Percentiles rank a stretch among this genome's conserved stretches.
Evolutionary conservation across 495 filamentous ascomycete species (phyloP).

Genomic region (Evansstolkia leycettana): DNA sequence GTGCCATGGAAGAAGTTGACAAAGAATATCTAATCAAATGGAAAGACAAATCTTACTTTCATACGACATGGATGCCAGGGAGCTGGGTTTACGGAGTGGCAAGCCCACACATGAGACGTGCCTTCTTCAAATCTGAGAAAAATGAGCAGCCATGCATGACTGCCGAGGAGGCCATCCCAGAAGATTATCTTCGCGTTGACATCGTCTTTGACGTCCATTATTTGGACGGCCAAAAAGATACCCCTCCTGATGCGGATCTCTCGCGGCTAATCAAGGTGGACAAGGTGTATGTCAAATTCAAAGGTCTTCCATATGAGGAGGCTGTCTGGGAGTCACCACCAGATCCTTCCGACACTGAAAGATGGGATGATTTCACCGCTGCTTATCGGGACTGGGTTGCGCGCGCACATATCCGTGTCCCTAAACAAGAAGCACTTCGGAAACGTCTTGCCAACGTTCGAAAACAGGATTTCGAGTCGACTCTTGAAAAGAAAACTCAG

Average conservation of each 20-base stretch:
- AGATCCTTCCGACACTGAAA: conserved; percentile 44
- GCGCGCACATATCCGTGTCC: conserved; percentile 55
- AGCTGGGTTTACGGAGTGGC: conserved; percentile 81
- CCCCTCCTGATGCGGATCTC: conserved; percentile 33
- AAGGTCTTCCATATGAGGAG: conserved; percentile 91
- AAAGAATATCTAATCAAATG: conserved; percentile 91
- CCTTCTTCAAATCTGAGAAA: conserved; percentile 61
- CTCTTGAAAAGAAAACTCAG: conserved; percentile 58
- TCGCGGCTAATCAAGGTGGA: conserved; percentile 49
- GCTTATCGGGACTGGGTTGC: conserved; percentile 79
- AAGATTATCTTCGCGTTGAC: conserved; percentile 74
- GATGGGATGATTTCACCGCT: conserved; percentile 68
- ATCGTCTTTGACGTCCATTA: conserved; percentile 76
- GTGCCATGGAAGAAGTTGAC: conserved; percentile 52
- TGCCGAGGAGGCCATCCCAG: conserved; percentile 67
- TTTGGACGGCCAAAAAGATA: conserved; percentile 27
- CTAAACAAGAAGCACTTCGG: conserved; percentile 38
- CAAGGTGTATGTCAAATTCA: conserved; percentile 74
- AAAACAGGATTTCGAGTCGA: conserved; percentile 46
- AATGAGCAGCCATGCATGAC: conserved; percentile 54
- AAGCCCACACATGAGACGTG: conserved; percentile 46
- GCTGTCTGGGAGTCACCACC: conserved; percentile 82
- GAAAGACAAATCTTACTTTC: conserved; percentile 64
- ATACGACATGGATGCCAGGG: conserved; percentile 74
- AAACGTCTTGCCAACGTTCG: conserved; percentile 51